phyloP scores from a whole-genome alignment of 192 early-diverging fungal genomes.

The Phycomyces nitens region DNA sequence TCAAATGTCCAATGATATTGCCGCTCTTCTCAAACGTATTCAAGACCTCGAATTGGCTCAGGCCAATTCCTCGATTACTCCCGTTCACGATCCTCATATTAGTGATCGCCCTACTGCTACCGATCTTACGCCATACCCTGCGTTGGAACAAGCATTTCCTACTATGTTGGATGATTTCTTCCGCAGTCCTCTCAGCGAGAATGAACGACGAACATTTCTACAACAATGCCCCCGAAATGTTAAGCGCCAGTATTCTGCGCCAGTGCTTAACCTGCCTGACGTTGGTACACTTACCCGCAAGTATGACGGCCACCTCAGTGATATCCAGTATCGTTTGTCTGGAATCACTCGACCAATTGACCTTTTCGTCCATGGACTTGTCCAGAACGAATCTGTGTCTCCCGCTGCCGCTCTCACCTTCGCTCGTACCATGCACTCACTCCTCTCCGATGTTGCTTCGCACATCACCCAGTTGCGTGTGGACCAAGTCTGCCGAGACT shows the following conservation, averaged over 20 bases:
- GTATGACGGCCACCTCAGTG: neutral
- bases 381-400: no score
- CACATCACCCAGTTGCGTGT: no score
- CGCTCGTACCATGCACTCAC: no score
- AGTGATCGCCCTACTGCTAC: neutral
- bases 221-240: neutral
- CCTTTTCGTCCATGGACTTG: no score
- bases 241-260: neutral
- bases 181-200: neutral
- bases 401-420: no score
- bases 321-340: neutral
- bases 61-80: neutral
- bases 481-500: no score
- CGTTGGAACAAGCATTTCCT: neutral
- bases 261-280: neutral
- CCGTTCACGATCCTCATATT: neutral
- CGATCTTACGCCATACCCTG: neutral
- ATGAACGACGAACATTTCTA: neutral
- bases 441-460: no score
- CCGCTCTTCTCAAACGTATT: neutral
- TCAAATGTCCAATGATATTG: neutral
- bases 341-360: neutral
- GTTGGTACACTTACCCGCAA: neutral
- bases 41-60: neutral
- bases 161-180: neutral